Conservation (phyloP, 139 green algal species). For the Coccomyxa sp. region DNA sequence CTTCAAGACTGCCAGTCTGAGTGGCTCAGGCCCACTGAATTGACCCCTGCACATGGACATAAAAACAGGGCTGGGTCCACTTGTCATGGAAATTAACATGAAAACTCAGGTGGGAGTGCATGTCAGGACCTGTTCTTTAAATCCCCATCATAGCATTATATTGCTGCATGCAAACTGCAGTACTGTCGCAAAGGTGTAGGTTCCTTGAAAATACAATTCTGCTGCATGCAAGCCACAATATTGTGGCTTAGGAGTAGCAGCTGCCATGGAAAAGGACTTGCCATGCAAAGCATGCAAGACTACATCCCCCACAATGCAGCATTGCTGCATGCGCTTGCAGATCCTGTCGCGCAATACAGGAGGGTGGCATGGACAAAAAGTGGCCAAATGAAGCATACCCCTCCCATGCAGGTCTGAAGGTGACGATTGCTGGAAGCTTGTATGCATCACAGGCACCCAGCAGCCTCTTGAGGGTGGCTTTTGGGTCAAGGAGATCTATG, state of each 20-base stretch:
- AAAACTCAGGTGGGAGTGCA: no score
- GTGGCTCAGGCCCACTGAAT: conserved; percentile 74
- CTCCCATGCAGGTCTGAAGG: conserved; percentile 86
- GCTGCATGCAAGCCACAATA: not conserved
- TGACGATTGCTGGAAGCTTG: conserved; percentile 72
- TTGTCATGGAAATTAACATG: no score
- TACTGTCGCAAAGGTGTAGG: not conserved
- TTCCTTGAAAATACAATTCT: no score
- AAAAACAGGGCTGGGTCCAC: no score
- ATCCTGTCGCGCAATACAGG: no score
- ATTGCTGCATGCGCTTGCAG: no score
- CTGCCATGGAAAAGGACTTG: no score
- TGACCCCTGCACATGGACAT: conserved; percentile 58
- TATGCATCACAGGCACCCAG: conserved; percentile 34
- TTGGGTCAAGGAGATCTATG: conserved; percentile 38
- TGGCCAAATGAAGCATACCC: conserved; percentile 45
- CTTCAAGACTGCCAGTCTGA: conserved; percentile 68
- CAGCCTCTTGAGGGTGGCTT: conserved; percentile 55
- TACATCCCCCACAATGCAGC: no score
- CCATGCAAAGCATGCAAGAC: no score
- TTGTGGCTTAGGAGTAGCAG: not conserved
- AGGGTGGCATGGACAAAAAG: no score
- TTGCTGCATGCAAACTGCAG: not conserved
- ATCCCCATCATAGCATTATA: not conserved
- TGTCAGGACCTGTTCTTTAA: not conserved